phyloP scores from a whole-genome alignment of 2,329 filamentous ascomycete species.

The Beauveria bassiana region DNA sequence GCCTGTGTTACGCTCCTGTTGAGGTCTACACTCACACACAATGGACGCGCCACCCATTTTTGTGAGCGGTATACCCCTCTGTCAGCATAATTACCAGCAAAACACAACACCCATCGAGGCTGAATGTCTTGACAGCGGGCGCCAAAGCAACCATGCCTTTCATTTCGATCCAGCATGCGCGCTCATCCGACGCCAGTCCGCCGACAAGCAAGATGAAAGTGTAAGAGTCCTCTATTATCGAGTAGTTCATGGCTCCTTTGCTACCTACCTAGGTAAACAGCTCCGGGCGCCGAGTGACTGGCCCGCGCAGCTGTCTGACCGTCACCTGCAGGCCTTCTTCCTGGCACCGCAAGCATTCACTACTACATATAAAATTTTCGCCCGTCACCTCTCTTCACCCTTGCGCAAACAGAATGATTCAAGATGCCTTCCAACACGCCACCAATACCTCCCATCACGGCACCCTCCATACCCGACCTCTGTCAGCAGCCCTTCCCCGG shows the following conservation, averaged over 20 bases:
- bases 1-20: no score
- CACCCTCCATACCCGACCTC: not conserved
- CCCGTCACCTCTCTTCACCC: not conserved
- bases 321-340: not conserved
- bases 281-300: no score
- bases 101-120: no score
- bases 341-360: not conserved
- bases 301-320: not conserved
- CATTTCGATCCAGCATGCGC: no score
- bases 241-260: not conserved
- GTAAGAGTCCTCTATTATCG: not conserved
- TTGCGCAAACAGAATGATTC: not conserved
- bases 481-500: slow-evolving; percentile 2
- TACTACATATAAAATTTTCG: not conserved
- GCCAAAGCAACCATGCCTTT: no score
- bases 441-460: not conserved
- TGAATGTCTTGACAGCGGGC: no score
- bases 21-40: no score
- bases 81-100: no score
- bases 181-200: no score
- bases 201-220: not conserved
- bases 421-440: not conserved
- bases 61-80: no score
- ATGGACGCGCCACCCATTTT: no score
- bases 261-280: no score